Percentiles rank a stretch among this genome's conserved stretches.
Evolutionary conservation across 495 filamentous ascomycete species (phyloP).

Genomic region (Tuber borchii): DNA sequence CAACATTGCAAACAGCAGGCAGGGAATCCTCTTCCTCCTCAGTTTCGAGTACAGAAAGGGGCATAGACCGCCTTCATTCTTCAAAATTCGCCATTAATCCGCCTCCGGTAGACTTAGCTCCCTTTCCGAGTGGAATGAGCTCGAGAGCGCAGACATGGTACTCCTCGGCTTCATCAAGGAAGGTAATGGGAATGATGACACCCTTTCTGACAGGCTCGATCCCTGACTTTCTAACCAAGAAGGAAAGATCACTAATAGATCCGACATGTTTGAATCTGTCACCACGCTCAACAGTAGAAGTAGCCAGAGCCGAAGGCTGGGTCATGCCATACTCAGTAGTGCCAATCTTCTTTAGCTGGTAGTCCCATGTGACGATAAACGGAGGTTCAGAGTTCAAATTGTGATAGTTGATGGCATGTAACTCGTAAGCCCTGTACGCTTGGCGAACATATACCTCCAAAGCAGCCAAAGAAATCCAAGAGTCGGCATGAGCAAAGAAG

Average conservation of each 20-base stretch:
- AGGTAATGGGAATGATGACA: conserved; percentile 86
- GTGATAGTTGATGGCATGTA: conserved; percentile 83
- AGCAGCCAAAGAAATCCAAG: conserved; percentile 89
- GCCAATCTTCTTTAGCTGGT: conserved; percentile 82
- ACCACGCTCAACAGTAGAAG: conserved; percentile 59
- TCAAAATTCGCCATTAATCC: conserved; percentile 66
- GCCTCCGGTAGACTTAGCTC: conserved; percentile 28
- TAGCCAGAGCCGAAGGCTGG: conserved; percentile 77
- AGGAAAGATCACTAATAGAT: conserved; percentile 95
- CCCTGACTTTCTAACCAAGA: conserved; percentile 60
- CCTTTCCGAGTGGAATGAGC: conserved; percentile 55
- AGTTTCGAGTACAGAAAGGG: conserved; percentile 46
- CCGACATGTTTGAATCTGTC: conserved; percentile 69
- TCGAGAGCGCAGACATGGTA: conserved; percentile 73
- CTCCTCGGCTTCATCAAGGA: conserved; percentile 89
- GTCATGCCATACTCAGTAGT: conserved; percentile 80
- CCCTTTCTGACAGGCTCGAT: conserved; percentile 81
- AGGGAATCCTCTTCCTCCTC: conserved; percentile 64
- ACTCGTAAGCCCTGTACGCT: conserved; percentile 88
- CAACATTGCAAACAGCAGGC: conserved; percentile 84
- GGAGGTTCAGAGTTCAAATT: conserved; percentile 67
- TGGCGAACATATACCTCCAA: conserved; percentile 94
- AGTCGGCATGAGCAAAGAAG: conserved; percentile 90
- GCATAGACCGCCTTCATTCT: conserved; percentile 59
- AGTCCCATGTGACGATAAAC: conserved; percentile 87